phyloP scores from a whole-genome alignment of 208 protist species.

The Wallacemonas rigidus region DNA sequence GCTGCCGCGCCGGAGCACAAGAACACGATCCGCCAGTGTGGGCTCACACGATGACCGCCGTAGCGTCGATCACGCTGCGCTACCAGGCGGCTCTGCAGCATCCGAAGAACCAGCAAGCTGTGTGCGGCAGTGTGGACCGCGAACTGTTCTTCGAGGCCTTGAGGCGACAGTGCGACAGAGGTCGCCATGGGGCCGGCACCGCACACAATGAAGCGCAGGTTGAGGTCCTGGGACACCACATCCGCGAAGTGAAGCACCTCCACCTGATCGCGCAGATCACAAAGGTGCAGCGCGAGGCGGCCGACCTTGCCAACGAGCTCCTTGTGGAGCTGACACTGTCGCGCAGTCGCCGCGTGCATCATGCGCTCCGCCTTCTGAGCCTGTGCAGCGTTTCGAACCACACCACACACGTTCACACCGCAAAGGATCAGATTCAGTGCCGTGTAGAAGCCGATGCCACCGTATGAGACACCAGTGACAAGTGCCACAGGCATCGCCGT shows the following conservation, averaged over 20 bases:
- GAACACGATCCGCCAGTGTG: slow-evolving; percentile 55
- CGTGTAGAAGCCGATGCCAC: slow-evolving; percentile 76
- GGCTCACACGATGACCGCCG: slow-evolving; percentile 11
- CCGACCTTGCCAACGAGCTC: slow-evolving; percentile 50
- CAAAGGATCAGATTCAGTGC: slow-evolving; percentile 62
- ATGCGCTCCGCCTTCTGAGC: slow-evolving; percentile 35
- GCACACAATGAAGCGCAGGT: slow-evolving; percentile 64
- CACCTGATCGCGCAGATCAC: slow-evolving; percentile 62
- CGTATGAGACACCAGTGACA: slow-evolving; percentile 64
- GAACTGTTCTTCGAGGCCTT: slow-evolving; percentile 62
- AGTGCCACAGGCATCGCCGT: slow-evolving; percentile 49
- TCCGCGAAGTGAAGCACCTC: slow-evolving; percentile 47
- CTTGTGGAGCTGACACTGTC: slow-evolving; percentile 64
- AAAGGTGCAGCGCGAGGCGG: slow-evolving; percentile 48
- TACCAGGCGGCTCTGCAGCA: slow-evolving; percentile 42
- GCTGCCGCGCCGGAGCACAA: slow-evolving; percentile 47
- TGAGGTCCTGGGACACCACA: slow-evolving; percentile 36
- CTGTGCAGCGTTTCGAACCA: slow-evolving; percentile 35
- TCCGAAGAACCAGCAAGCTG: slow-evolving; percentile 53
- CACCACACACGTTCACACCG: slow-evolving; percentile 73
- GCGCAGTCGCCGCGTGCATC: slow-evolving; percentile 46
- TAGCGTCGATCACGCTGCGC: slow-evolving; percentile 13
- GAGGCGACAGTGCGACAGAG: slow-evolving; percentile 35
- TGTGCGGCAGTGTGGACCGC: slow-evolving; percentile 64
- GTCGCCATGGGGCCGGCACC: slow-evolving; percentile 45